These are phyloP conservation scores for Coriolopsis trogii DNA, from an alignment of 1,284 basidiomycete species.

Conservation along the genomic window DNA sequence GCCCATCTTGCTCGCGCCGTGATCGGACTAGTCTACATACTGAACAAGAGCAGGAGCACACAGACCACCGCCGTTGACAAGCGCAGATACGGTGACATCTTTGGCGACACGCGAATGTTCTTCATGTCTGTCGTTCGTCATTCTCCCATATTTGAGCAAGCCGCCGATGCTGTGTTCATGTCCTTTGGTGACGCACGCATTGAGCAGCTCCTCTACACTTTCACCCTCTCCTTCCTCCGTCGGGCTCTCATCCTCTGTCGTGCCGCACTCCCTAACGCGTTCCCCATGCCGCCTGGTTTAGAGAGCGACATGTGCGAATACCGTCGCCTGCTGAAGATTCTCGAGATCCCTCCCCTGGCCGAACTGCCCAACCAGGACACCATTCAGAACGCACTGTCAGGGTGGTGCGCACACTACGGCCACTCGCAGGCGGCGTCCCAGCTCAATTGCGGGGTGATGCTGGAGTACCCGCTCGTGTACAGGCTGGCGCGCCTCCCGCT, in stretches of 20 bases:
- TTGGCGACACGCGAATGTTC: slow-evolving; percentile 83
- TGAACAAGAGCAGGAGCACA: slow-evolving; percentile 68
- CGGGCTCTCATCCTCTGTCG: slow-evolving; percentile 87
- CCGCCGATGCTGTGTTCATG: slow-evolving; percentile 74
- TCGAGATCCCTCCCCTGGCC: slow-evolving; percentile 79
- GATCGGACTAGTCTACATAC: slow-evolving; percentile 78
- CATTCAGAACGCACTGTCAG: slow-evolving; percentile 78
- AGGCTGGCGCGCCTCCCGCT: slow-evolving; percentile 82
- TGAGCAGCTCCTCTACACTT: slow-evolving; percentile 86
- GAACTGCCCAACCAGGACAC: slow-evolving; percentile 81
- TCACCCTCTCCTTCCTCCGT: slow-evolving; percentile 94
- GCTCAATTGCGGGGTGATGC: slow-evolving; percentile 70
- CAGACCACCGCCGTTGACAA: slow-evolving; percentile 45
- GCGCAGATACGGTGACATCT: slow-evolving; percentile 63
- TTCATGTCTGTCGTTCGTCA: slow-evolving; percentile 83
- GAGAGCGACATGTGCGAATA: slow-evolving; percentile 65
- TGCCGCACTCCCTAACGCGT: slow-evolving; percentile 68
- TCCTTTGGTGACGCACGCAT: slow-evolving; percentile 80
- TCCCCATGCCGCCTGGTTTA: slow-evolving; percentile 47
- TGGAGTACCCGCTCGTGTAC: slow-evolving; percentile 89
- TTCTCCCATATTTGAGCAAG: slow-evolving; percentile 79
- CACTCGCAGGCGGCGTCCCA: slow-evolving; percentile 74
- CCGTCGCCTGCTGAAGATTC: slow-evolving; percentile 71
- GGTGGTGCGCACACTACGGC: slow-evolving; percentile 84
- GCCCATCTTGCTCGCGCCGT: slow-evolving; percentile 85